Evolutionary conservation across 225 moss, liverwort and hornwort species (phyloP).

Genomic region (Ulota crispa): DNA sequence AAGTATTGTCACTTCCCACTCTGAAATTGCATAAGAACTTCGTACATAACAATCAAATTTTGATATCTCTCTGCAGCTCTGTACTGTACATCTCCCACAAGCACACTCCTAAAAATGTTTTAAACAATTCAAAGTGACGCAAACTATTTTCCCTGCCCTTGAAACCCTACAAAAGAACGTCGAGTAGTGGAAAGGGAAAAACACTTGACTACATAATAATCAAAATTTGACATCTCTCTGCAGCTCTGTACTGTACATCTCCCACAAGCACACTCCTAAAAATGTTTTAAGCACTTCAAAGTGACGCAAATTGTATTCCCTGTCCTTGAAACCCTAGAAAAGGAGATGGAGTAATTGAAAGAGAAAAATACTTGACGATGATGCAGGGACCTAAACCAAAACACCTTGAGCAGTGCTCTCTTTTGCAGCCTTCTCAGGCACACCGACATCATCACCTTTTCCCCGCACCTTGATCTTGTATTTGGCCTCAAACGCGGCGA

Average conservation of each 20-base stretch:
- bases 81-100: background rate
- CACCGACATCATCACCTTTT: conserved; percentile 60
- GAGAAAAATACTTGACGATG: conserved; percentile 1
- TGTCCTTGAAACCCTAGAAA: background rate
- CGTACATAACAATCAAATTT: background rate
- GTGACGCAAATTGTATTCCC: background rate
- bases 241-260: background rate
- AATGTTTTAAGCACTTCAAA: background rate
- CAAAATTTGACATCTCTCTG: background rate
- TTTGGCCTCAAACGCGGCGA: conserved; percentile 79
- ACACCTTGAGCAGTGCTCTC: conserved; percentile 85
- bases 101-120: background rate
- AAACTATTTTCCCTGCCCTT: background rate
- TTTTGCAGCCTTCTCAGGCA: conserved; percentile 54
- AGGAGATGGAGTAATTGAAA: background rate
- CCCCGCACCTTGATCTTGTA: conserved; percentile 89
- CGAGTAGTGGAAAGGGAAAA: background rate
- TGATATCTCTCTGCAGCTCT: background rate
- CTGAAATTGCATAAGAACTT: background rate
- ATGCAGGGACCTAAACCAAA: conserved; percentile 51
- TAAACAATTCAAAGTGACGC: background rate
- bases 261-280: background rate
- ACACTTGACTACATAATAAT: conserved; percentile 8
- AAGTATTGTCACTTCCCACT: background rate
- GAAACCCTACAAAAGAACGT: background rate